phyloP scores from a whole-genome alignment of 2,329 filamentous ascomycete species.

The Pseudocercospora musae region DNA sequence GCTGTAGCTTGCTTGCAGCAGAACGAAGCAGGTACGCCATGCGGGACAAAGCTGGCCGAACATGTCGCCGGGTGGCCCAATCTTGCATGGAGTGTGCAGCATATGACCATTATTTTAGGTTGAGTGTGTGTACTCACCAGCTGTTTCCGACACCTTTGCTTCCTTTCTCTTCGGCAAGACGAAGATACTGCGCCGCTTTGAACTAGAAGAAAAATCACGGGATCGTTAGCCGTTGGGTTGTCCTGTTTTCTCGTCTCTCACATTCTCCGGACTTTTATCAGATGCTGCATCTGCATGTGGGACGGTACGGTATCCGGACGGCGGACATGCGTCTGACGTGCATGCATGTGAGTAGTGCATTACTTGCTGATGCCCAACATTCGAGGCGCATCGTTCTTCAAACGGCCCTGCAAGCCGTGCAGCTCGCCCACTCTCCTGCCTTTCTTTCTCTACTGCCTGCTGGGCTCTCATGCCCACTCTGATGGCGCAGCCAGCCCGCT shows the following conservation, averaged over 20 bases:
- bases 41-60: neutral
- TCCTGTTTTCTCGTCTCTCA: neutral
- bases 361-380: constrained; percentile 20
- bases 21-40: neutral
- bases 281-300: neutral
- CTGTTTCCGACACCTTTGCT: constrained; percentile 90
- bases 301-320: constrained; percentile 3
- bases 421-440: neutral
- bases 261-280: neutral
- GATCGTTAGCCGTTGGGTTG: constrained; percentile 2
- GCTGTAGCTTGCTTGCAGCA: neutral
- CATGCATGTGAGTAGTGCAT: constrained; percentile 10
- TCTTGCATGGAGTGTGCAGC: neutral
- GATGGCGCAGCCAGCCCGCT: neutral
- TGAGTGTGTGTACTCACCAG: constrained; percentile 66
- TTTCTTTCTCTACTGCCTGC: neutral
- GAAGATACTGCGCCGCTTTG: constrained; percentile 83
- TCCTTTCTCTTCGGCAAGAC: constrained; percentile 82
- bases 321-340: constrained; percentile 19
- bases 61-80: neutral
- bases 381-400: constrained; percentile 12
- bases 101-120: neutral
- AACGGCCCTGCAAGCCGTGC: constrained; percentile 1
- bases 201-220: constrained; percentile 51
- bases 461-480: neutral